phyloP scores from a whole-genome alignment of 2,329 filamentous ascomycete genomes.

The Daldinia sp. region DNA sequence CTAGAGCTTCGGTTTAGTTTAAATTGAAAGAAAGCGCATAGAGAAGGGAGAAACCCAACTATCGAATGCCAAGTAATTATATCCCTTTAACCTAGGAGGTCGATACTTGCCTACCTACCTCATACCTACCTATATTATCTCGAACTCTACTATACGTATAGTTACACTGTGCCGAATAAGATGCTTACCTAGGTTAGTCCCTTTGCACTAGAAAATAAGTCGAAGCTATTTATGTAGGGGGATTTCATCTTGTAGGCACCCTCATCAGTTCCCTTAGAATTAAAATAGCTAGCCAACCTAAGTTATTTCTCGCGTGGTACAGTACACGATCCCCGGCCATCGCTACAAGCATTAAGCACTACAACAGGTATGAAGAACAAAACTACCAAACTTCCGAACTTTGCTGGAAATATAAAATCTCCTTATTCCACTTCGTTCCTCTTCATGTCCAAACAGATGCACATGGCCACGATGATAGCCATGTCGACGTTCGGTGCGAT shows the following conservation, averaged over 20 bases:
- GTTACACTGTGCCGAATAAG: no score
- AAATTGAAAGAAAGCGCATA: no score
- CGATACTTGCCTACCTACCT: no score
- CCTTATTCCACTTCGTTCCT: conserved; percentile 52
- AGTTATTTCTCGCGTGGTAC: not conserved
- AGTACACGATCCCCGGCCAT: not conserved
- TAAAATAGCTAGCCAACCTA: not conserved
- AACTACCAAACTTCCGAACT: not conserved
- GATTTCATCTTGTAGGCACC: no score
- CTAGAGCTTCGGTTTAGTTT: no score
- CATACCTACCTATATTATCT: no score
- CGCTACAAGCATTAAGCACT: not conserved
- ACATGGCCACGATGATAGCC: conserved; percentile 70
- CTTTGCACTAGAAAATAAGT: not conserved
- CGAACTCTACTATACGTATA: no score
- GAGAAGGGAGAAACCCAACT: no score
- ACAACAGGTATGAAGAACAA: not conserved
- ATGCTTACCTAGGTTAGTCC: no score
- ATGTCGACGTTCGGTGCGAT: conserved; percentile 73
- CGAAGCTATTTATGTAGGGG: not conserved
- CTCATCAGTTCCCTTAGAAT: no score
- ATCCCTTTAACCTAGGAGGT: no score
- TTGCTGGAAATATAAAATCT: not conserved
- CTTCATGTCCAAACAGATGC: conserved; percentile 73
- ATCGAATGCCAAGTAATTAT: no score